phyloP scores from a whole-genome alignment of 2,329 filamentous ascomycete species.

The Trichoderma simmonsii region DNA sequence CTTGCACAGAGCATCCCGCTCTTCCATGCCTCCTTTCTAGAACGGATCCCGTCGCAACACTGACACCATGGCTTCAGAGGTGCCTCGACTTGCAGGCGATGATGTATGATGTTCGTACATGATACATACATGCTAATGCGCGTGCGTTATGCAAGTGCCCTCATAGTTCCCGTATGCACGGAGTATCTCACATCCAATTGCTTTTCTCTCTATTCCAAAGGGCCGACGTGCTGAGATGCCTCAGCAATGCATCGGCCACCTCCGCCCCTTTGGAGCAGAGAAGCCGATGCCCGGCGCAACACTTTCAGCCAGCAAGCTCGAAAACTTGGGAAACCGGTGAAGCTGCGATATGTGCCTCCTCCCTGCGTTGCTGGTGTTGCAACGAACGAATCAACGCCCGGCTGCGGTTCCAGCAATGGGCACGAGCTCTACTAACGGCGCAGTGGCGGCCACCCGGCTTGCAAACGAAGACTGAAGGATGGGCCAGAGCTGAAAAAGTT shows the following conservation, averaged over 20 bases:
- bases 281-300: not conserved
- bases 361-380: not conserved
- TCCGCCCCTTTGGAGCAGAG: not conserved
- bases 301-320: not conserved
- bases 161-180: not conserved
- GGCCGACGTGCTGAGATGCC: not conserved
- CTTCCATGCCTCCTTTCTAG: slow-evolving; percentile 13
- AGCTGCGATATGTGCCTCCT: not conserved
- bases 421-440: slow-evolving; percentile 1
- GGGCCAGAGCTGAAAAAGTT: slow-evolving; percentile 17
- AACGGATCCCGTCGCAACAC: slow-evolving; percentile 10
- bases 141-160: not conserved
- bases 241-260: not conserved
- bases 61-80: not conserved
- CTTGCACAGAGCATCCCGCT: not conserved
- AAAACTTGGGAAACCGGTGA: not conserved
- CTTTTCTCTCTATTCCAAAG: not conserved
- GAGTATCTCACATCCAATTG: not conserved
- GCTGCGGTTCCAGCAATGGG: not conserved
- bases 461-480: slow-evolving; percentile 8
- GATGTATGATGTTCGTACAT: not conserved
- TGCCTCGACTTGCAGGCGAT: slow-evolving; percentile 3
- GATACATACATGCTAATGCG: not conserved
- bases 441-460: slow-evolving; percentile 10
- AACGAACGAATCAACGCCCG: slow-evolving; percentile 1